Base-by-base conservation (phyloP, 768 basidiomycete genomes). In the Austroboletus festivus region DNA sequence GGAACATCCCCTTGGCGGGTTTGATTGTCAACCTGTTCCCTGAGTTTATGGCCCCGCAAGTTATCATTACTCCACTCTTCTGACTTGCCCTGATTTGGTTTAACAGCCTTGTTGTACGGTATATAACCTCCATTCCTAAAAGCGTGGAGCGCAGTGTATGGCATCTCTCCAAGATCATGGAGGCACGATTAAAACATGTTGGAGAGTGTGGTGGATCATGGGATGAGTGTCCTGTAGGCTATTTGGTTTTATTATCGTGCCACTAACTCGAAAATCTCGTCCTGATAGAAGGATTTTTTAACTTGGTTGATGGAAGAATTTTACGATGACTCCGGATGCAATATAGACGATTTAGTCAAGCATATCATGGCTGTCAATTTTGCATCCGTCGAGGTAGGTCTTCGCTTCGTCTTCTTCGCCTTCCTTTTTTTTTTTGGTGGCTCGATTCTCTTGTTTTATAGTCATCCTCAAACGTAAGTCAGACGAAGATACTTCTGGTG, bases 201-300 rank as follows among this genome's bases (percentile, higher is more conserved):
- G 26, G 46, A 3, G 31, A 46, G 19, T 16, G 35, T 3, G 44
- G 24, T 11, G 18, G 10, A 8, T 26, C 30, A 5, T 43, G 44
- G 40, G 15, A 10, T 2, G 51, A 44, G 1, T 28, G 31, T 8
- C 50, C 47, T 12, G 54, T 55, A 20, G 8, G 55, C n/a, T 52
- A 8, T 9, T 12, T 21, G 16, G 19, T 4, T 8, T 20, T 24
- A 1, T 41, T 11, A 3, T 12, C 10, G 18, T 28, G 5, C n/a
- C 11, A 2, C 24, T 12, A 26, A 12, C 42, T 50, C 22, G 42
- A 24, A 37, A 3, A 3, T 16, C 39, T 47, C 21, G 6, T 22
- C n/a, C n/a, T n/a, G 3, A 2, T 40, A 70, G 71, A 59, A 61
- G 23, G 69, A 73, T 45, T 37, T 71, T 38, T 46, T 72, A 11